These are phyloP conservation scores for Mortierella sp. DNA, from an alignment of 371 early-diverging fungal genomes.

Conservation along the genomic window DNA sequence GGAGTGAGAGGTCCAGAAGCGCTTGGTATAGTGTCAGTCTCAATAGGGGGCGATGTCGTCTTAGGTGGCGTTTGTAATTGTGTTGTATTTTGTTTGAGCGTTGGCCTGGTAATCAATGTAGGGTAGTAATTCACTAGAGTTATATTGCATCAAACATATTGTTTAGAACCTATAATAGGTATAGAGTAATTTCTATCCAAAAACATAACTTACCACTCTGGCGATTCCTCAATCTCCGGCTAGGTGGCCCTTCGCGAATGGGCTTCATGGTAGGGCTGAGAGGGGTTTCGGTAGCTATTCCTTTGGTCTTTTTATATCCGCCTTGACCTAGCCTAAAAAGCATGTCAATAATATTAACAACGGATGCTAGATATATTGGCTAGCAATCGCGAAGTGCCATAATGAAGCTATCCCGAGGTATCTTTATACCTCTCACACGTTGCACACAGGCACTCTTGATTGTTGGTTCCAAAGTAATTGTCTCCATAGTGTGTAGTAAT, in stretches of 20 bases:
- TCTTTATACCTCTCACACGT: conserved; percentile 81
- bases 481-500: conserved; percentile 88
- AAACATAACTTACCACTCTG: neutral
- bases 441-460: conserved; percentile 90
- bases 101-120: conserved; percentile 5
- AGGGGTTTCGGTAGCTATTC: neutral
- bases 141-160: neutral
- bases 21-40: conserved; percentile 34
- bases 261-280: conserved; percentile 3
- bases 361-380: neutral
- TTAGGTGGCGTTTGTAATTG: conserved; percentile 19
- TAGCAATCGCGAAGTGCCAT: neutral
- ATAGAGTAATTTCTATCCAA: neutral
- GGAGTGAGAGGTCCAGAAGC: conserved; percentile 18
- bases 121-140: conserved; percentile 36
- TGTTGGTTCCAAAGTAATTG: conserved; percentile 90
- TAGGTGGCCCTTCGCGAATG: neutral
- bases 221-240: conserved; percentile 16
- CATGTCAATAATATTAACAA: neutral
- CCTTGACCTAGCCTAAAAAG: conserved; percentile 9
- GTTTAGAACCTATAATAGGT: neutral
- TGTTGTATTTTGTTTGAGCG: conserved; percentile 13
- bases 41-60: conserved; percentile 26
- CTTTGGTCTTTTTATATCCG: conserved; percentile 13
- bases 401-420: neutral